Base-by-base conservation (phyloP, 2,329 filamentous ascomycete species). In the Cytospora schulzeri region DNA sequence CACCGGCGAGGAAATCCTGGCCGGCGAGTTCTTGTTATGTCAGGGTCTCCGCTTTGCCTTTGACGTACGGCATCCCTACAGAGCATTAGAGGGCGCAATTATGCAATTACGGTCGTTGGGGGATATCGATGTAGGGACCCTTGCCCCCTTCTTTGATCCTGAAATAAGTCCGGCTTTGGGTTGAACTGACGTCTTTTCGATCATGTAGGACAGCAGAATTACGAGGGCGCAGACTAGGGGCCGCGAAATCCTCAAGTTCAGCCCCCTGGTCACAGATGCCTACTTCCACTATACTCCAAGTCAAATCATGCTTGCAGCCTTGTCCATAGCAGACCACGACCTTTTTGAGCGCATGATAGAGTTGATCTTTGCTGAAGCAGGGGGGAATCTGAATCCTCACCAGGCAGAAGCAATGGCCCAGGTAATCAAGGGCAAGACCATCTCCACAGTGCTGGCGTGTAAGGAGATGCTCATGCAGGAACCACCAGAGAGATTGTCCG, bases 251-350 rank as follows among this genome's bases (percentile, higher is more conserved):
- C 85, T 96, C 62, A 92, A 92, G 73, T 90, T 88, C 62, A 91
- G 91, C 64, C 91, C 93, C 0, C 80, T 96, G 58, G 84, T 97
- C 67, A 97, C 94, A 29, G 95, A 99, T 72, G 93, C 87, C n/a
- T 98, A 98, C 79, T 97, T 98, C 78, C 90, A 97, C 76, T 98
- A 91, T 78, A 94, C 94, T 0, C 95, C 95, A 0, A 91, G 91
- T 28, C 95, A 99, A 76, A 96, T 98, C 74, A 93, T 93, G 88
- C 84, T 98, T 66, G 89, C 92, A 0, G 88, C 93, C 0, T 78
- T 97, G 31, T 82, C 89, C 17, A 83, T 96, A 59, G 91, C 89
- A 0, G 94, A 98, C 73, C 78, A 81, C 50, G 85, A 83, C 0
- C 78, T 95, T 35, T 73, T 83, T 3, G 81, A 85, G 66, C 74